phyloP scores from a whole-genome alignment of 164 flowering plant genomes.

The Saururus chinensis region DNA sequence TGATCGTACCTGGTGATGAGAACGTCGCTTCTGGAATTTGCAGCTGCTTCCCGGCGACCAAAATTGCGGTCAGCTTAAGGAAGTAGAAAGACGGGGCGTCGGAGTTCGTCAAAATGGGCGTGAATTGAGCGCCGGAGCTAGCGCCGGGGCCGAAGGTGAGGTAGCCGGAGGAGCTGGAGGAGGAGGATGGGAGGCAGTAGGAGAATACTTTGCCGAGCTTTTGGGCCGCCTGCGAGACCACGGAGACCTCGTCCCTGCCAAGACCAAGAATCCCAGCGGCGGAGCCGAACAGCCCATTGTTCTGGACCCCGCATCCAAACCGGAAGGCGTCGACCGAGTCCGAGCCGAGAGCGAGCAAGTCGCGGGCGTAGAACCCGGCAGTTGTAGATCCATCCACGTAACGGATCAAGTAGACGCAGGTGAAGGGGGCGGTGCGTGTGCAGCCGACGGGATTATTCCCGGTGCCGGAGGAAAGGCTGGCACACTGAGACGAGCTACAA shows the following conservation, averaged over 20 bases:
- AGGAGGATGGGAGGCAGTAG: constrained; percentile 49
- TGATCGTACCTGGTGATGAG: too few species aligned
- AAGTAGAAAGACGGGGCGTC: constrained; percentile 21
- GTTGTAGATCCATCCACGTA: constrained; percentile 32
- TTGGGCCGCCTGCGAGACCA: constrained; percentile 28
- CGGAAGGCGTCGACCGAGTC: constrained; percentile 18
- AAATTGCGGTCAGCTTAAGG: constrained; percentile 13
- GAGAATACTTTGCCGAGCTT: constrained; percentile 31
- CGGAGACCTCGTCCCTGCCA: constrained; percentile 17
- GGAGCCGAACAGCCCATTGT: constrained; percentile 26
- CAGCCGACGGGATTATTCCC: constrained; percentile 14
- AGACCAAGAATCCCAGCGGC: constrained; percentile 39
- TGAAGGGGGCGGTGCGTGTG: constrained; percentile 6
- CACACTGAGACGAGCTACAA: constrained; percentile 21
- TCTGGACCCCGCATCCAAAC: constrained; percentile 43
- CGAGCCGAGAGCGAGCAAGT: constrained; percentile 14
- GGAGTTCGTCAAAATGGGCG: constrained; percentile 3
- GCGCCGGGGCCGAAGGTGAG: constrained; percentile 30
- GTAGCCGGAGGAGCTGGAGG: constrained; percentile 30
- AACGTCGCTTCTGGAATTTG: constrained; percentile 7
- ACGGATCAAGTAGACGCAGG: constrained; percentile 25
- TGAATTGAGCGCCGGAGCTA: background rate
- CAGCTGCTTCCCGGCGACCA: constrained; percentile 14
- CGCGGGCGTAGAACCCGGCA: constrained; percentile 24
- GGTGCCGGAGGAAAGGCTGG: constrained; percentile 12